Percentiles rank a stretch among this genome's conserved stretches.
Evolutionary conservation across 805 yeast genomes (phyloP).

Genomic region (Starmerella geochares): DNA sequence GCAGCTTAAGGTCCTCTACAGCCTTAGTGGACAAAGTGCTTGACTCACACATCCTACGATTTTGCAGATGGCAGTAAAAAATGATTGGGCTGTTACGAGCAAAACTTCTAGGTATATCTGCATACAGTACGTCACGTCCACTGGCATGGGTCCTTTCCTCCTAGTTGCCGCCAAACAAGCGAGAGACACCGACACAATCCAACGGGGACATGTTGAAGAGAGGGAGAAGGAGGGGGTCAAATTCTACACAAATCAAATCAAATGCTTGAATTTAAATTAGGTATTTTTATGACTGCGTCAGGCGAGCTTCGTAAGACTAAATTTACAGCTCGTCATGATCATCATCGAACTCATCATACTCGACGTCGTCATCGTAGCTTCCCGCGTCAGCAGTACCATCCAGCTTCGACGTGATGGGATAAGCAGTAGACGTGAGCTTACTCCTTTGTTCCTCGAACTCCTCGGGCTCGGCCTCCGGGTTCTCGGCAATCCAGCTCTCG

Average conservation of each 20-base stretch:
- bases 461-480: conserved; percentile 78
- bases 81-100: no score
- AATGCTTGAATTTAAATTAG: neutral
- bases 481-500: conserved; percentile 75
- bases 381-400: conserved; percentile 52
- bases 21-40: neutral
- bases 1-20: neutral
- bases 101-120: no score
- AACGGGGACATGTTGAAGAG: no score
- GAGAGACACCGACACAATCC: no score
- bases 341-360: conserved; percentile 27
- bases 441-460: conserved; percentile 90
- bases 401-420: conserved; percentile 85
- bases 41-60: no score
- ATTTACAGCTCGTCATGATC: conserved; percentile 23
- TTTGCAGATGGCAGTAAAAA: no score
- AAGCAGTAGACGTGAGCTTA: conserved; percentile 66
- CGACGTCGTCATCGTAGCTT: conserved; percentile 47
- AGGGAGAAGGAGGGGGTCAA: no score
- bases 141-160: no score
- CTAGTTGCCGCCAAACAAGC: no score
- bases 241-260: neutral
- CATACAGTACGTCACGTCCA: no score
- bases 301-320: neutral
- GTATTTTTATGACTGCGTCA: neutral